A percentile compares a stretch with the other conserved stretches of the same genome.
Conservation (phyloP, 805 yeast genomes). For the Ogataea trehalophila region DNA sequence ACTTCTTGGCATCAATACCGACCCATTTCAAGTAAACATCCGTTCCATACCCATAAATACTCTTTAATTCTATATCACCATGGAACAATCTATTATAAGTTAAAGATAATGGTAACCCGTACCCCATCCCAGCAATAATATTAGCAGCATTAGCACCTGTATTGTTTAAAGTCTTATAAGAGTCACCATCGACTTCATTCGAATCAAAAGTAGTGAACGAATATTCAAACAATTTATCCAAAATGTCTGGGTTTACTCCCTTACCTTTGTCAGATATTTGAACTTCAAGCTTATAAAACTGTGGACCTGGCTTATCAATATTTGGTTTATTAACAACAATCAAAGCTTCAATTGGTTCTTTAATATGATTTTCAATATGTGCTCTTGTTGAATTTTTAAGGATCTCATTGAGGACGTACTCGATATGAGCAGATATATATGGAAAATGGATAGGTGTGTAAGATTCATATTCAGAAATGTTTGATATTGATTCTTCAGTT, state of each 20-base stretch:
- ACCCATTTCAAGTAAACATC: constrained; percentile 59
- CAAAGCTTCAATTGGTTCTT: constrained; percentile 43
- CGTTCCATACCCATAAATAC: constrained; percentile 74
- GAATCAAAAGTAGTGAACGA: constrained; percentile 76
- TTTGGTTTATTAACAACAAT: constrained; percentile 34
- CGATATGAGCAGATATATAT: constrained; percentile 82
- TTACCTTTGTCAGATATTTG: constrained; percentile 84
- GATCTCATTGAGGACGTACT: constrained; percentile 81
- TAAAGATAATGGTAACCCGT: constrained; percentile 82
- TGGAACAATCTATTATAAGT: constrained; percentile 72
- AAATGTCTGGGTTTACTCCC: constrained; percentile 69
- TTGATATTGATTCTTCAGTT: constrained; percentile 30
- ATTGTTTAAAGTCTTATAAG: constrained; percentile 56
- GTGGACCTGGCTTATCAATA: constrained; percentile 20
- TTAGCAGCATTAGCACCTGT: constrained; percentile 50
- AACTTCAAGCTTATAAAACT: constrained; percentile 46
- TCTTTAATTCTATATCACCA: constrained; percentile 64
- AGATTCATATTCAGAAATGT: constrained; percentile 21
- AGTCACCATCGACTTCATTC: constrained; percentile 40
- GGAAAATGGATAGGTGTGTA: constrained; percentile 50
- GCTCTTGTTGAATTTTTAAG: constrained; percentile 87
- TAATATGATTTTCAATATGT: constrained; percentile 62
- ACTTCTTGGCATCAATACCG: constrained; percentile 27
- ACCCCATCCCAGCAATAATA: constrained; percentile 91
- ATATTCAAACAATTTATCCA: constrained; percentile 73